A percentile compares a stretch with the other conserved stretches of the same genome.
These are phyloP conservation scores for Lepraria neglecta DNA, from an alignment of 495 filamentous ascomycete genomes.

Conservation along the genomic window DNA sequence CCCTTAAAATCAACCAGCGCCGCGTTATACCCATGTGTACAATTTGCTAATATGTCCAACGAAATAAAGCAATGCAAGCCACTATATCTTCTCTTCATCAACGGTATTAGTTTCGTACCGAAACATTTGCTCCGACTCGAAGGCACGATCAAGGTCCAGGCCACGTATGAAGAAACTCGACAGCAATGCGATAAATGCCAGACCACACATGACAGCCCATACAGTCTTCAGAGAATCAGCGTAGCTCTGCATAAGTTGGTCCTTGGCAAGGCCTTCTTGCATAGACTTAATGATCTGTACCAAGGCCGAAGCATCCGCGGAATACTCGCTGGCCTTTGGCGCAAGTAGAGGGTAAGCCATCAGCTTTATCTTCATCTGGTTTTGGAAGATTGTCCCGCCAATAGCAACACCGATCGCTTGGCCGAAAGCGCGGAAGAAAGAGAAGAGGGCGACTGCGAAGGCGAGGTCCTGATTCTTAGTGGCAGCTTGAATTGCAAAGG, in stretches of 20 bases:
- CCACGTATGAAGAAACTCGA: conserved; percentile 46
- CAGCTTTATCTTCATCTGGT: conserved; percentile 47
- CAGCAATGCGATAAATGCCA: conserved; percentile 44
- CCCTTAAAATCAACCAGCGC: background rate
- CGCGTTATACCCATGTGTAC: background rate
- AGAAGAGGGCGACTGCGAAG: conserved; percentile 52
- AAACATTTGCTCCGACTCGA: conserved; percentile 45
- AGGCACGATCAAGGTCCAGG: conserved; percentile 48
- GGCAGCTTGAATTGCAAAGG: conserved; percentile 47
- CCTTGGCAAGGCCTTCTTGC: conserved; percentile 37
- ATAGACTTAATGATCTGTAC: conserved; percentile 54
- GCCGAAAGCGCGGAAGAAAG: conserved; percentile 52
- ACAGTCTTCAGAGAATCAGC: conserved; percentile 51
- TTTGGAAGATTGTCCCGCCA: conserved; percentile 54
- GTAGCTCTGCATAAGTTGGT: conserved; percentile 47
- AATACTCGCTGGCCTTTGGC: conserved; percentile 41
- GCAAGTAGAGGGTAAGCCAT: conserved; percentile 38
- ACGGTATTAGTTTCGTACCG: conserved; percentile 31
- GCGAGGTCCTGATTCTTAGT: conserved; percentile 44
- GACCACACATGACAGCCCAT: conserved; percentile 50
- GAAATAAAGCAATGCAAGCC: background rate
- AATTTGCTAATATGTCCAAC: background rate
- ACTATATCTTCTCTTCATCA: conserved; percentile 19
- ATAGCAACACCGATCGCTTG: conserved; percentile 56
- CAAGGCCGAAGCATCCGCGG: conserved; percentile 52